A percentile compares a stretch with the other conserved stretches of the same genome.
phyloP scores from a whole-genome alignment of 441 rosid genomes.

The Kokia cookei region DNA sequence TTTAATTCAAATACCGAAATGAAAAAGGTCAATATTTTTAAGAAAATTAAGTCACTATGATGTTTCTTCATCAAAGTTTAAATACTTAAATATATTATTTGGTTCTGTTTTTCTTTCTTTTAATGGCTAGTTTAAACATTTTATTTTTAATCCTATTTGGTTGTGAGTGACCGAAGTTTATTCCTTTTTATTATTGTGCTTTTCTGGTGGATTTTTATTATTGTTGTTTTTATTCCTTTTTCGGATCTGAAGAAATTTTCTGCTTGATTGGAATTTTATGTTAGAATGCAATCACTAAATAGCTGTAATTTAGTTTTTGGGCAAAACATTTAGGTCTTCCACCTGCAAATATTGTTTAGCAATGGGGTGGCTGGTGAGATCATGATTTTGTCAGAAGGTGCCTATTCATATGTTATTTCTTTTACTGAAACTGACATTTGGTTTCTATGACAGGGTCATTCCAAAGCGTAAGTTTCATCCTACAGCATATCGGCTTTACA shows the following conservation, averaged over 20 bases:
- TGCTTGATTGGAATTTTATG: not conserved
- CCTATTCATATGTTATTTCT: not conserved
- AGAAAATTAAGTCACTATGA: not conserved
- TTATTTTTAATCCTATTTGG: not conserved
- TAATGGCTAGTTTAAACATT: not conserved
- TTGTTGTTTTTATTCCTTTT: not conserved
- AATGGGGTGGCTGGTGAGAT: not conserved
- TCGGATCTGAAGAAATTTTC: not conserved
- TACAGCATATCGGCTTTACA: slow-evolving; percentile 78
- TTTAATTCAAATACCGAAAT: not conserved
- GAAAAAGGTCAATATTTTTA: not conserved
- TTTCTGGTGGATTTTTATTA: not conserved
- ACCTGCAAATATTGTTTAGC: not conserved
- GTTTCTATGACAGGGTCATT: slow-evolving; percentile 51
- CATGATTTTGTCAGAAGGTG: not conserved
- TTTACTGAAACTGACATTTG: slow-evolving; percentile 1
- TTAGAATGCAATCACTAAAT: not conserved
- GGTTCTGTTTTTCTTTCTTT: not conserved
- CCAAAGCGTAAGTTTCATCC: slow-evolving; percentile 67
- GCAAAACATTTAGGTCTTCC: not conserved
- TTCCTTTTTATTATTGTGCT: not conserved
- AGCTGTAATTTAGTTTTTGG: not conserved
- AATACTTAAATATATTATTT: not conserved
- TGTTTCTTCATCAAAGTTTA: not conserved
- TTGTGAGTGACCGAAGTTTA: not conserved